These are phyloP conservation scores for Oldenlandia corymbosa DNA, from an alignment of 257 asterid species.

Conservation along the genomic window DNA sequence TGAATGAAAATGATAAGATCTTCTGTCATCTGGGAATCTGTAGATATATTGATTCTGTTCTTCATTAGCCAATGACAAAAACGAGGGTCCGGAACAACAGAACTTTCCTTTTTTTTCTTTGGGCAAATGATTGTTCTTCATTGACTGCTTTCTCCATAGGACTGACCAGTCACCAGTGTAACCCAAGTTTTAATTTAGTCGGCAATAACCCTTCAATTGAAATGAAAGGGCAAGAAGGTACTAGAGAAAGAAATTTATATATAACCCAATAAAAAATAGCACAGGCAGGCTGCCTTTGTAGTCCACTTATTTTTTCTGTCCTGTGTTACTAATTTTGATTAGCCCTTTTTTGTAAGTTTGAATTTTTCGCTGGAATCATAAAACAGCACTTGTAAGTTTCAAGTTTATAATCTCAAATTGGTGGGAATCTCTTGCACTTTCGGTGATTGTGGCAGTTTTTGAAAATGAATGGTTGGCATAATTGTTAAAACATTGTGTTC, in stretches of 20 bases:
- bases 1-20: conserved; percentile 28
- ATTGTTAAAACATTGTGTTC: no score
- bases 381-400: neutral
- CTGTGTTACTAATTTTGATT: no score
- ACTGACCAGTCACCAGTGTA: neutral
- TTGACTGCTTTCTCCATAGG: conserved; percentile 39
- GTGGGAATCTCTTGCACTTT: conserved; percentile 4
- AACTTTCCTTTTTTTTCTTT: conserved; percentile 33
- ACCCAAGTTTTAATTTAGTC: no score
- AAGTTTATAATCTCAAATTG: neutral
- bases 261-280: neutral
- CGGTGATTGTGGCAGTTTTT: neutral
- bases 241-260: neutral
- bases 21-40: conserved; percentile 26
- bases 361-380: neutral
- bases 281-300: neutral
- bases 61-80: conserved; percentile 36
- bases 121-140: conserved; percentile 29
- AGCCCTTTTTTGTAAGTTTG: no score
- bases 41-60: conserved; percentile 34
- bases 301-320: no score
- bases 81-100: conserved; percentile 19
- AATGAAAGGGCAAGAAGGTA: no score
- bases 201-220: neutral
- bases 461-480: no score